Evolutionary conservation across 169 alveolate species (phyloP), one percentile per base, ranked within the genome.

Genomic region (Eimeria mitis): DNA sequence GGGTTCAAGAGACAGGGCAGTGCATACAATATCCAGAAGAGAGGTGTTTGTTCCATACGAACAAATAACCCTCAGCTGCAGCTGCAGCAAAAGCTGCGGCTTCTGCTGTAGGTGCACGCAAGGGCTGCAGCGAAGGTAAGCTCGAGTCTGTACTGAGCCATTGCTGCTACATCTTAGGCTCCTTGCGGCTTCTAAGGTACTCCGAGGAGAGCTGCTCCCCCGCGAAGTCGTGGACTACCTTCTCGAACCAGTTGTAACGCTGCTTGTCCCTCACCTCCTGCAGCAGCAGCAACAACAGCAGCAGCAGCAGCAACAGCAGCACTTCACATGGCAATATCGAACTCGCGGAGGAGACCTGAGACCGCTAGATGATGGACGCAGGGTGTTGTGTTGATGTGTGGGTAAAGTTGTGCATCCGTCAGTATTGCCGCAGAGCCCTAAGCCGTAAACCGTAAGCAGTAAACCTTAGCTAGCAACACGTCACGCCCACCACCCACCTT

Each of bases 121-220:
- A 65, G 40, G 40, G 75, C 75, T 65, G 42, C 75, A n/a, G 75
- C 21, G 28, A 23, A 59, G 70, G 70, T 23, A 59, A 59, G 0
- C 28, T 19, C 70, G 70, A 59, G 5, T 0, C 28, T 40, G 6
- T 61, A 9, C 23, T 14, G 40, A 68, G 9, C 44, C 2, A 25
- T 23, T 0, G 78, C 73, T 1, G 61, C 70, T 88, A 95, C 88
- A 97, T 61, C 68, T 97, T 97, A 28, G 97, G 97, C 73, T 97
- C 94, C 79, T 94, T 98, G 25, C 98, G 89, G 90, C 97, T 97
- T 68, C 99, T 94, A 76, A 98, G 97, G 95, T 97, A 97, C 79
- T 98, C 97, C 42, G 98, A 97, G n/a, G 98, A 97, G 47, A 97
- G 88, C 89, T 98, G 98, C 73, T 98, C 98, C 34, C 99, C 99